A percentile compares a stretch with the other conserved stretches of the same genome.
phyloP scores from a whole-genome alignment of 345 rosid species.

The Salix suchowensis region DNA sequence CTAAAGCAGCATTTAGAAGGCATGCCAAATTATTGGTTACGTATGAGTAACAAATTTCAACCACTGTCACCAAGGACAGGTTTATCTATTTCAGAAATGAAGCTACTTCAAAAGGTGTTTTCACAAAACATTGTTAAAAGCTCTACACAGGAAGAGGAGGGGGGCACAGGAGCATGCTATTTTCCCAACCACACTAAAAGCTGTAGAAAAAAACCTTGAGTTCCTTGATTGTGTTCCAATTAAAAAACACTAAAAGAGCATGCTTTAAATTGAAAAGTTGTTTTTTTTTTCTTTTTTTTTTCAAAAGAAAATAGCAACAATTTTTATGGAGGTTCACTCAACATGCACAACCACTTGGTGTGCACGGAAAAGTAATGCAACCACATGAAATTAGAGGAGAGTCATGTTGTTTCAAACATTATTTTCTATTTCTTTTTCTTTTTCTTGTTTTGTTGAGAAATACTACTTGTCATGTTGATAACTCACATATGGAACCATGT shows the following conservation, averaged over 20 bases:
- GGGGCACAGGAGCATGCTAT: not conserved
- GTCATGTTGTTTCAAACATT: not conserved
- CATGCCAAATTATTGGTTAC: not conserved
- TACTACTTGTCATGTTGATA: not conserved
- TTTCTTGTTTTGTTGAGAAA: not conserved
- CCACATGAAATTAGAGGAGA: not conserved
- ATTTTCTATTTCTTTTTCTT: too few relatives aligned
- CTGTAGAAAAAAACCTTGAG: not conserved
- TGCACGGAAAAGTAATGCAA: not conserved
- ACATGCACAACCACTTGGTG: not conserved
- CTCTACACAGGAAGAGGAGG: not conserved
- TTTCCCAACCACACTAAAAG: not conserved
- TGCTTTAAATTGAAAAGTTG: not conserved
- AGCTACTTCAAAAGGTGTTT: not conserved
- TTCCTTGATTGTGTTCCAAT: not conserved
- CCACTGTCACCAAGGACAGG: not conserved
- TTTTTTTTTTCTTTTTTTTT: not conserved
- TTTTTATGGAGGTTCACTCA: not conserved
- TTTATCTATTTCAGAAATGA: not conserved
- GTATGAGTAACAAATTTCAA: not conserved
- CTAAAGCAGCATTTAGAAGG: not conserved
- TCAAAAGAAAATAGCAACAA: not conserved
- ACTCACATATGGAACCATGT: not conserved
- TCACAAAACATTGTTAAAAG: not conserved
- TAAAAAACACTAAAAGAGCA: not conserved